Conservation (phyloP, 106 monocot genomes). For the Dioscorea zingiberensis region DNA sequence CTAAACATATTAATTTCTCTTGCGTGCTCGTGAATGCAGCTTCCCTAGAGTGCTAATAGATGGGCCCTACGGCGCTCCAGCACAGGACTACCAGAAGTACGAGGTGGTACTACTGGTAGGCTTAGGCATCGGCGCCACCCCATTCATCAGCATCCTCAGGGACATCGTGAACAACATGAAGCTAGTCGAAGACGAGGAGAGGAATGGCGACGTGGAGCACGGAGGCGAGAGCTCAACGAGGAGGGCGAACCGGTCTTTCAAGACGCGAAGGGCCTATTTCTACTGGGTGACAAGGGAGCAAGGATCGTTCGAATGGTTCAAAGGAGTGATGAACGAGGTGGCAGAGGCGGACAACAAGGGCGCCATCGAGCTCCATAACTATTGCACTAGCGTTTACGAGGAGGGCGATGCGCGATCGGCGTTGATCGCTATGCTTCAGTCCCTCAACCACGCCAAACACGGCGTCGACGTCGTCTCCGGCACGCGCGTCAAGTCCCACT, state of each 20-base stretch:
- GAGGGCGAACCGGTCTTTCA: background rate
- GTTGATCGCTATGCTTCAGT: constrained; percentile 32
- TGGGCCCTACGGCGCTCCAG: constrained; percentile 39
- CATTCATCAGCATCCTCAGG: constrained; percentile 38
- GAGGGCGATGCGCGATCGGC: constrained; percentile 40
- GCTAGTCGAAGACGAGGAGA: constrained; percentile 3
- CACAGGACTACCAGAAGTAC: constrained; percentile 44
- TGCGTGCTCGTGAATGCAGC: background rate
- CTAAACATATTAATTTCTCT: background rate
- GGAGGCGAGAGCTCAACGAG: background rate
- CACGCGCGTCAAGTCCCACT: constrained; percentile 33
- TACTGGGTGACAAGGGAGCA: constrained; percentile 45
- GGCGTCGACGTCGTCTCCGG: constrained; percentile 39
- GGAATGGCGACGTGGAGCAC: background rate
- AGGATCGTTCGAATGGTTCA: constrained; percentile 41
- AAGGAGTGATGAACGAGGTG: constrained; percentile 37
- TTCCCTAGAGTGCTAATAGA: constrained; percentile 27
- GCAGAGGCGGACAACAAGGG: constrained; percentile 22
- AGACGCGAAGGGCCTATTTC: constrained; percentile 26
- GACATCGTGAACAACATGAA: constrained; percentile 36
- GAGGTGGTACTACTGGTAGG: constrained; percentile 36
- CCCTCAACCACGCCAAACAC: constrained; percentile 32
- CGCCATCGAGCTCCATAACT: constrained; percentile 35
- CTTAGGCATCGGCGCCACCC: constrained; percentile 40
- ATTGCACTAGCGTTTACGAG: constrained; percentile 44